These are phyloP conservation scores for Flaveria trinervia DNA, from an alignment of 129 eudicot genomes.

Conservation along the genomic window DNA sequence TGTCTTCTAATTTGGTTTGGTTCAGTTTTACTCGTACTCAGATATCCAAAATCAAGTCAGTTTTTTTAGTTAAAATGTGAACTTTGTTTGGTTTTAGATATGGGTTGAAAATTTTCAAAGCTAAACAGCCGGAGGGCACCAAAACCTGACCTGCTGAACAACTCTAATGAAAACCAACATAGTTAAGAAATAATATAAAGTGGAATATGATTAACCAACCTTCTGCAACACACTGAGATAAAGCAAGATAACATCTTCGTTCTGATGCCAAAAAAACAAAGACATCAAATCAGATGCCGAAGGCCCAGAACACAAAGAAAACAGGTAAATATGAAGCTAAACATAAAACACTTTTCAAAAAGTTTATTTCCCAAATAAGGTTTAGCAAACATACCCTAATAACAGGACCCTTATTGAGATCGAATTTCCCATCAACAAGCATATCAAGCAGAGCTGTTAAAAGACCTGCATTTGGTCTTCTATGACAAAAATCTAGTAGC, in stretches of 20 bases:
- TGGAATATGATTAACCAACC: constrained; percentile 58
- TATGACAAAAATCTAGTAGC: constrained; percentile 80
- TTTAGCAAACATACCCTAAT: constrained; percentile 56
- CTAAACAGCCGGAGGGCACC: not conserved
- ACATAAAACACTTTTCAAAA: not conserved
- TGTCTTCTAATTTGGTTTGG: not conserved
- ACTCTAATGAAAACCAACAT: constrained; percentile 17
- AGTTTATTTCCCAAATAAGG: not conserved
- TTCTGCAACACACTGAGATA: constrained; percentile 82
- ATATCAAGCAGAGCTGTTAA: constrained; percentile 80
- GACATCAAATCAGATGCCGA: constrained; percentile 29
- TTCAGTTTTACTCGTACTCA: not conserved
- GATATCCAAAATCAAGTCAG: not conserved
- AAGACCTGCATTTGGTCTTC: constrained; percentile 79
- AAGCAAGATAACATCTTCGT: constrained; percentile 92
- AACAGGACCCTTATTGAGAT: constrained; percentile 58
- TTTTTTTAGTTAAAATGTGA: not conserved
- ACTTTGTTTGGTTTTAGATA: not conserved
- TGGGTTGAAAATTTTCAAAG: not conserved
- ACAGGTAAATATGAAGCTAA: not conserved
- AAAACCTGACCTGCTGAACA: not conserved
- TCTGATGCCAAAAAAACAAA: constrained; percentile 50
- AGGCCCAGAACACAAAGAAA: not conserved
- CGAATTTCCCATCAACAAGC: constrained; percentile 97
- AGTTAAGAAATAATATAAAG: not conserved